Evolutionary conservation across 1,284 basidiomycete genomes (phyloP).

Genomic region (Phellinidium pouzarii): DNA sequence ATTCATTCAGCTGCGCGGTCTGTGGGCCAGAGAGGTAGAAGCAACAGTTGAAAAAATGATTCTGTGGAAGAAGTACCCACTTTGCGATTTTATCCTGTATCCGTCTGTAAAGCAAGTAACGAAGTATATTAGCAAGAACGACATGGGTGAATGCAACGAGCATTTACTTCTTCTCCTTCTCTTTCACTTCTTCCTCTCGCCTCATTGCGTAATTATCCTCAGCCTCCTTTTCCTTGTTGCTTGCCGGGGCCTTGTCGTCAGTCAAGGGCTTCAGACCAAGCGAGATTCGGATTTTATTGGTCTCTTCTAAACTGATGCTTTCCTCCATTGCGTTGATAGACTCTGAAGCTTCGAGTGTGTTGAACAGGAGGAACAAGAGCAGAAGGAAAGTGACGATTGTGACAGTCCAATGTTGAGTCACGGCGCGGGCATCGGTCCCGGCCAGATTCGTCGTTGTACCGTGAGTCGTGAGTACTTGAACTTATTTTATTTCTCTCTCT

Average conservation of each 20-base stretch:
- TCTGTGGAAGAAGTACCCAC: constrained; percentile 50
- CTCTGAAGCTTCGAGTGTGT: too few relatives aligned
- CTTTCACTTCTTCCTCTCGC: constrained; percentile 63
- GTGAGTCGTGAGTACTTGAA: too few relatives aligned
- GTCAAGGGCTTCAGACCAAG: constrained; percentile 92
- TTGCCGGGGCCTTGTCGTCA: constrained; percentile 59
- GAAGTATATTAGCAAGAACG: constrained; percentile 16
- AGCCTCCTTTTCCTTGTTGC: constrained; percentile 73
- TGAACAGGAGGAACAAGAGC: too few relatives aligned
- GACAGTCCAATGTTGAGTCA: too few relatives aligned
- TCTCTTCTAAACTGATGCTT: constrained; percentile 93
- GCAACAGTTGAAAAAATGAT: constrained; percentile 32
- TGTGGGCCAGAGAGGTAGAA: constrained; percentile 40
- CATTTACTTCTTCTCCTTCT: constrained; percentile 69
- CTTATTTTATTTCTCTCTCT: too few relatives aligned
- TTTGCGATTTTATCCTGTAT: constrained; percentile 80
- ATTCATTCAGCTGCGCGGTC: constrained; percentile 27
- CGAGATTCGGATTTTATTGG: constrained; percentile 93
- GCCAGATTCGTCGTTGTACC: too few relatives aligned
- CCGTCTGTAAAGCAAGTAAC: constrained; percentile 41
- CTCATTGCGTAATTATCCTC: constrained; percentile 78
- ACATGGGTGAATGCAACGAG: constrained; percentile 2
- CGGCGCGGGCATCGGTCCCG: too few relatives aligned
- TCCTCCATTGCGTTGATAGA: constrained; percentile 58
- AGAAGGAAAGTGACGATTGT: too few relatives aligned